Conservation (phyloP, 2,329 filamentous ascomycete species). For the Paecilomyces variotii region DNA sequence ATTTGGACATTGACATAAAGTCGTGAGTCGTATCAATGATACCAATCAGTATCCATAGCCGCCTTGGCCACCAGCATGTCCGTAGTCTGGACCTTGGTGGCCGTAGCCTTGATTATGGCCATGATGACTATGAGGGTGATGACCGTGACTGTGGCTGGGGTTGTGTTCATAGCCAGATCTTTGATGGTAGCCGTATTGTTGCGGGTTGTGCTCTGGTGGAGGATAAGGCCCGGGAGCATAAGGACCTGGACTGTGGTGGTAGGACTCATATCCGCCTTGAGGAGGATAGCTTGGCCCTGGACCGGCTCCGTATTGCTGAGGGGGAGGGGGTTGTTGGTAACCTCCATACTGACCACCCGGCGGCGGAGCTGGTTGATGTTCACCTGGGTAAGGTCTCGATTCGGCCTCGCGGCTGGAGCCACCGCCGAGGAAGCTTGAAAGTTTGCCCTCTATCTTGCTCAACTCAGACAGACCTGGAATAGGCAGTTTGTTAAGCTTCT, state of each 20-base stretch:
- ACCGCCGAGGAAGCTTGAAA: neutral
- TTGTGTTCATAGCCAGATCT: neutral
- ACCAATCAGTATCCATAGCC: slow-evolving; percentile 2
- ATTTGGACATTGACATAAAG: neutral
- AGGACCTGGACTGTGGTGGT: neutral
- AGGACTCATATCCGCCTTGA: neutral
- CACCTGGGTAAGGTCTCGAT: neutral
- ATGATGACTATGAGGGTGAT: too few relatives aligned
- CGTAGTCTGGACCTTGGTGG: neutral
- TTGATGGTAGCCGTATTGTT: neutral
- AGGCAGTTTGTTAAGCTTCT: slow-evolving; percentile 23
- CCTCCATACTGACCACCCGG: neutral
- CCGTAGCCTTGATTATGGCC: neutral
- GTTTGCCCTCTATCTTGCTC: slow-evolving; percentile 14
- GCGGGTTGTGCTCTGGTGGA: neutral
- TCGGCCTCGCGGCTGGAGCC: neutral
- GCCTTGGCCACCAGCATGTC: too few relatives aligned
- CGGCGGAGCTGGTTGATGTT: neutral
- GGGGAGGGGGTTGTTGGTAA: neutral
- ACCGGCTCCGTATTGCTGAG: neutral
- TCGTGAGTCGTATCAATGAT: neutral
- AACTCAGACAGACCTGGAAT: slow-evolving; percentile 32
- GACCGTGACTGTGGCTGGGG: slow-evolving; percentile 4
- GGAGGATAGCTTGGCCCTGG: neutral
- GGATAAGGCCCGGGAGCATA: neutral